Conservation (phyloP, 352 stramenopile species). For the Discostella stelligera region DNA sequence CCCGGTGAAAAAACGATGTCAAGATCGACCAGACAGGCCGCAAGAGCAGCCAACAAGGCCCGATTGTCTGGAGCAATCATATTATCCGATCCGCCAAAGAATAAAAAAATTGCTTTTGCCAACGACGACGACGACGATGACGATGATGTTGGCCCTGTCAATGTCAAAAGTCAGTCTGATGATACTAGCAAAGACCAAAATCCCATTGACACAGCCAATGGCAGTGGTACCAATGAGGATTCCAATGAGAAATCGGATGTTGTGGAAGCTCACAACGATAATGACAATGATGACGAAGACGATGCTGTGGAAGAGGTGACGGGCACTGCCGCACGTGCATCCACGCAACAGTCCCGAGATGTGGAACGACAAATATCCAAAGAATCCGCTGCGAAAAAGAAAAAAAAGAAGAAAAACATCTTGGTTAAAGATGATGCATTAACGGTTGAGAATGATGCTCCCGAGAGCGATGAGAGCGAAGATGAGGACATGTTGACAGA, state of each 20-base stretch:
- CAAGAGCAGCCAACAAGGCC: constrained; percentile 32
- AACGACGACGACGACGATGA: constrained; percentile 15
- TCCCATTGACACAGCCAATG: not conserved
- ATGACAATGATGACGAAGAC: constrained; percentile 30
- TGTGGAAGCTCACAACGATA: not conserved
- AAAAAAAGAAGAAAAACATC: constrained; percentile 32
- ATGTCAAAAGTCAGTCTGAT: not conserved
- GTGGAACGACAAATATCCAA: constrained; percentile 29
- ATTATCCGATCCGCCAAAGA: constrained; percentile 28
- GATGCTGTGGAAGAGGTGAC: constrained; percentile 44
- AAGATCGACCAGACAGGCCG: constrained; percentile 10
- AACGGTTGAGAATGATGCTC: not conserved
- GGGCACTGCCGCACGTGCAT: constrained; percentile 35
- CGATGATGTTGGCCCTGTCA: not conserved
- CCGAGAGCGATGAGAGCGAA: constrained; percentile 2
- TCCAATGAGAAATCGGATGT: not conserved
- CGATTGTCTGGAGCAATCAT: constrained; percentile 38
- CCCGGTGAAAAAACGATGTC: not conserved
- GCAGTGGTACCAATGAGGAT: not conserved
- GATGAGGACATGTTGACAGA: constrained; percentile 32
- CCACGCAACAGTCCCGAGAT: constrained; percentile 37
- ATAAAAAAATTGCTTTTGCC: constrained; percentile 42
- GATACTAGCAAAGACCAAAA: constrained; percentile 9
- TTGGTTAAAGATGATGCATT: not conserved
- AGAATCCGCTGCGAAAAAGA: constrained; percentile 30